Percentiles rank a stretch among this genome's conserved stretches.
phyloP scores from a whole-genome alignment of 176 grass and related monocot species.

The Pontederia paniculata region DNA sequence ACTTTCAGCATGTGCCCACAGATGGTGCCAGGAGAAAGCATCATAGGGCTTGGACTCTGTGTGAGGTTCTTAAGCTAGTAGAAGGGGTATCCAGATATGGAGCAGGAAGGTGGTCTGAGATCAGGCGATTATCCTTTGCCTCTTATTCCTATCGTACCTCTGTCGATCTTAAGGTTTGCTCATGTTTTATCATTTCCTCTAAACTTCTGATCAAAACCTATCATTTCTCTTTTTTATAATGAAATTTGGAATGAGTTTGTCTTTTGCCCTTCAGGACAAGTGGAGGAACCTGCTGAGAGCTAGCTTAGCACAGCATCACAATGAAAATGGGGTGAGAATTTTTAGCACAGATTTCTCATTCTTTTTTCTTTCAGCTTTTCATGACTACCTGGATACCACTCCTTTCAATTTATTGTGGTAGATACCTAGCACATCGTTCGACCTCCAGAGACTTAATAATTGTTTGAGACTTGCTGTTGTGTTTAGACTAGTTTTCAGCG shows the following conservation, averaged over 20 bases:
- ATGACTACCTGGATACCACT: no score
- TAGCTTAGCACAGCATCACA: conserved; percentile 43
- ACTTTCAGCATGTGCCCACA: conserved; percentile 7
- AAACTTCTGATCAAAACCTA: neutral
- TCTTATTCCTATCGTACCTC: conserved; percentile 95
- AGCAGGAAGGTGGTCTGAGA: conserved; percentile 96
- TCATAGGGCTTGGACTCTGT: conserved; percentile 87
- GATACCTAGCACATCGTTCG: no score
- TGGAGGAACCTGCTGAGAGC: conserved; percentile 97
- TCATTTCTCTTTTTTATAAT: conserved; percentile 4
- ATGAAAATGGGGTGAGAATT: conserved; percentile 50
- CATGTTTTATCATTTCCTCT: conserved; percentile 2
- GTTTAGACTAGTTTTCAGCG: no score
- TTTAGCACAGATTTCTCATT: neutral
- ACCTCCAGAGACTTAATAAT: no score
- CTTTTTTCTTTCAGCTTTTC: neutral
- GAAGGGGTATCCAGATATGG: conserved; percentile 83
- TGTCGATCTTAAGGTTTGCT: conserved; percentile 87
- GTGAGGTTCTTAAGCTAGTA: conserved; percentile 82
- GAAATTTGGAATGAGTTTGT: neutral
- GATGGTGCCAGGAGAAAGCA: conserved; percentile 59
- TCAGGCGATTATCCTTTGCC: conserved; percentile 63
- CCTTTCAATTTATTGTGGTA: no score
- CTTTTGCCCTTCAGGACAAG: conserved; percentile 61
- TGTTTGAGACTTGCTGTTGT: no score